Evolutionary conservation across 2,329 filamentous ascomycete species (phyloP).

Genomic region (Bipolaris victoriae): DNA sequence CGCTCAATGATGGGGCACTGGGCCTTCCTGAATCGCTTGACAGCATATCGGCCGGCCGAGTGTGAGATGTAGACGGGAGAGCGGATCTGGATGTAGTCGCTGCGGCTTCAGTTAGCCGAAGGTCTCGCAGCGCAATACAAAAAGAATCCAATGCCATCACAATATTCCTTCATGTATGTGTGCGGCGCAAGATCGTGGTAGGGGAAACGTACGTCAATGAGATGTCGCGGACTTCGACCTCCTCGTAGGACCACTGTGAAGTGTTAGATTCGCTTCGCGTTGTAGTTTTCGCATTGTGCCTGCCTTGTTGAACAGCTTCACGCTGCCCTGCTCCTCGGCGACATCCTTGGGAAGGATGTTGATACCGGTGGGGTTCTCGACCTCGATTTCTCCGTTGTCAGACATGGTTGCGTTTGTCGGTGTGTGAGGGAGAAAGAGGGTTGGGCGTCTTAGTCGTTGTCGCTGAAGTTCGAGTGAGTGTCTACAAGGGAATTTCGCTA

Average conservation of each 20-base stretch:
- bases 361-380: slow-evolving; percentile 77
- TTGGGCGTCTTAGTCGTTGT: slow-evolving; percentile 37
- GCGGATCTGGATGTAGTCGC: slow-evolving; percentile 99
- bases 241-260: slow-evolving; percentile 82
- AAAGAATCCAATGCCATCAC: slow-evolving; percentile 25
- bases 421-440: slow-evolving; percentile 29
- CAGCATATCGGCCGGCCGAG: slow-evolving; percentile 97
- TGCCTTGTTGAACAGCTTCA: slow-evolving; percentile 94
- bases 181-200: slow-evolving; percentile 19
- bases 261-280: slow-evolving; percentile 21
- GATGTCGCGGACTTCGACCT: slow-evolving; percentile 99
- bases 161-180: slow-evolving; percentile 13
- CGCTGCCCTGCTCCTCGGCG: slow-evolving; percentile 82
- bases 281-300: slow-evolving; percentile 15
- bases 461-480: slow-evolving; percentile 29
- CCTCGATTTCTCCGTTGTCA: slow-evolving; percentile 90
- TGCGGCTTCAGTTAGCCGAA: slow-evolving; percentile 56
- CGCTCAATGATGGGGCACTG: slow-evolving; percentile 99
- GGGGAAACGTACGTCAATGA: slow-evolving; percentile 86
- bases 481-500: slow-evolving; percentile 1
- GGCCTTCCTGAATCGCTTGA: slow-evolving; percentile 99
- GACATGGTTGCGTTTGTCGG: slow-evolving; percentile 68
- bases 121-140: slow-evolving; percentile 26
- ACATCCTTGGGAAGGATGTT: slow-evolving; percentile 92
- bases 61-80: slow-evolving; percentile 98